Evolutionary conservation across 2,329 filamentous ascomycete genomes (phyloP).

Genomic region (Penicillium paneum): DNA sequence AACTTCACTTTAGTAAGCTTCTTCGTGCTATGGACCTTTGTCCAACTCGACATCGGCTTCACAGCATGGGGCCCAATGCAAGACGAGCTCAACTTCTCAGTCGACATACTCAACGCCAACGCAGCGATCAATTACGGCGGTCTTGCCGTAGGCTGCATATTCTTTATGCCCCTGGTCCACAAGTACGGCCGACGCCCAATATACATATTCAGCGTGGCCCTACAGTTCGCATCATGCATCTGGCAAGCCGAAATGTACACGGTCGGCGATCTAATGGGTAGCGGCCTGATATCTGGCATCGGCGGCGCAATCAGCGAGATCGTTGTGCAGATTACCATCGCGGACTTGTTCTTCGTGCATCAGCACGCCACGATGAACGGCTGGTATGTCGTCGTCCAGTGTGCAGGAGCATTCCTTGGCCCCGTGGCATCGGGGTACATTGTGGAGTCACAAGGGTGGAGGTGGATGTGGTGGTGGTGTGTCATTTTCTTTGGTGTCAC

Average conservation of each 20-base stretch:
- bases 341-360: conserved; percentile 50
- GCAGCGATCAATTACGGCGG: conserved; percentile 45
- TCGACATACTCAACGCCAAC: conserved; percentile 43
- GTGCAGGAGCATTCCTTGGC: conserved; percentile 37
- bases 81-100: conserved; percentile 43
- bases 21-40: conserved; percentile 28
- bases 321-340: conserved; percentile 47
- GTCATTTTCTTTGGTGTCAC: conserved; percentile 42
- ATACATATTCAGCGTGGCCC: conserved; percentile 43
- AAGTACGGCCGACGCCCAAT: conserved; percentile 49
- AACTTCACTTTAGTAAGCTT: conserved; percentile 28
- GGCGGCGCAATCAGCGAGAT: conserved; percentile 46
- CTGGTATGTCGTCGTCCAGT: conserved; percentile 42
- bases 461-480: conserved; percentile 52
- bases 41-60: conserved; percentile 39
- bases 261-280: conserved; percentile 41
- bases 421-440: conserved; percentile 34
- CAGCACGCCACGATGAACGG: conserved; percentile 48
- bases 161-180: conserved; percentile 47
- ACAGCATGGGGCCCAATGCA: conserved; percentile 45
- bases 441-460: conserved; percentile 46
- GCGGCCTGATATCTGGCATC: conserved; percentile 45
- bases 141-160: conserved; percentile 43
- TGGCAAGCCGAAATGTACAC: conserved; percentile 47
- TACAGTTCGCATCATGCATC: conserved; percentile 38